Percentiles rank a stretch among this genome's conserved stretches.
Evolutionary conservation across 129 eudicot genomes (phyloP).

Genomic region (Artemisia tridentata): DNA sequence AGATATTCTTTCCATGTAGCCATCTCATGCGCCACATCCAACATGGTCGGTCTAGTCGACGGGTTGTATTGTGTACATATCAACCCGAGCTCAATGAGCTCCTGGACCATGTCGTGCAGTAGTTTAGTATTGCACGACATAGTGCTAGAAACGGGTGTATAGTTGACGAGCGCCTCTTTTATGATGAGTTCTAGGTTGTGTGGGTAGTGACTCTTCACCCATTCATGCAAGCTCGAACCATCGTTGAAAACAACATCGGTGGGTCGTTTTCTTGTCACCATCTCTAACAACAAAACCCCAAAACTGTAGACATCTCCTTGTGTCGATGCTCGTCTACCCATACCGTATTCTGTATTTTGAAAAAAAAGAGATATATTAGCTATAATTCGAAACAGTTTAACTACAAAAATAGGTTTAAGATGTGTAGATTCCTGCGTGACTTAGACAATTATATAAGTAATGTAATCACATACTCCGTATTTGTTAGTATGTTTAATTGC

Average conservation of each 20-base stretch:
- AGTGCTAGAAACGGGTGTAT: conserved; percentile 8
- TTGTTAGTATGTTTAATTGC: neutral
- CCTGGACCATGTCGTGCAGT: conserved; percentile 55
- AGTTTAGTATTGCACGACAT: conserved; percentile 17
- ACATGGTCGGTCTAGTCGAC: conserved; percentile 68
- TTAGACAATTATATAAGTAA: too few relatives aligned
- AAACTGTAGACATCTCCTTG: conserved; percentile 79
- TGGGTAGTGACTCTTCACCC: conserved; percentile 69
- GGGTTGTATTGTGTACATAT: conserved; percentile 75
- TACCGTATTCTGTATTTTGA: conserved; percentile 67
- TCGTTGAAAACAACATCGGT: conserved; percentile 46
- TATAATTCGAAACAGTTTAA: neutral
- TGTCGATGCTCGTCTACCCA: conserved; percentile 70
- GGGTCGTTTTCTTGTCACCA: conserved; percentile 67
- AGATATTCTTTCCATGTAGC: conserved; percentile 57
- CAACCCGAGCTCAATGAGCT: conserved; percentile 71
- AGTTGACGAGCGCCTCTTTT: conserved; percentile 39
- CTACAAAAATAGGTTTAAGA: neutral
- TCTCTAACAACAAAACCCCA: conserved; percentile 67
- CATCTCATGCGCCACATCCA: conserved; percentile 69
- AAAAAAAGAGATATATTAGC: neutral
- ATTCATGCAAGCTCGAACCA: conserved; percentile 61
- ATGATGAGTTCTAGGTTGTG: conserved; percentile 52
- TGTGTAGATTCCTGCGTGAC: neutral
- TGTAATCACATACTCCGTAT: too few relatives aligned